A percentile compares a stretch with the other conserved stretches of the same genome.
Evolutionary conservation across 495 filamentous ascomycete species (phyloP).

Genomic region (Aspergillus panamensis): DNA sequence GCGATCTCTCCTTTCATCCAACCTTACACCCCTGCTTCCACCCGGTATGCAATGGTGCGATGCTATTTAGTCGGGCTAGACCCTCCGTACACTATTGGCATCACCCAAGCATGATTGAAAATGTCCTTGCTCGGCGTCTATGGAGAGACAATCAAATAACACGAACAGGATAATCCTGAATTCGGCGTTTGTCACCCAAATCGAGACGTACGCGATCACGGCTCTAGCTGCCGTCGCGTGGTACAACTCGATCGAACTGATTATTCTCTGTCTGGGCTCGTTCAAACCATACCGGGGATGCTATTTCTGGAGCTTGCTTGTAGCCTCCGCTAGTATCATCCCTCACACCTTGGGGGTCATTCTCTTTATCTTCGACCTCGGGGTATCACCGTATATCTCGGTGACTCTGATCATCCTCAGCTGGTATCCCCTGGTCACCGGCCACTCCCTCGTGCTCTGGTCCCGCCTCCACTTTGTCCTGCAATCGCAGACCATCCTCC

Average conservation of each 20-base stretch:
- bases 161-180: neutral
- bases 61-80: too few relatives aligned
- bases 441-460: slow-evolving; percentile 48
- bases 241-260: slow-evolving; percentile 48
- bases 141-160: neutral
- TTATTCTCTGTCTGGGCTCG: slow-evolving; percentile 44
- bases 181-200: neutral
- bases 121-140: neutral
- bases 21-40: too few relatives aligned
- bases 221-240: slow-evolving; percentile 42
- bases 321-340: slow-evolving; percentile 39
- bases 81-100: too few relatives aligned
- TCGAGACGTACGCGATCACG: slow-evolving; percentile 27
- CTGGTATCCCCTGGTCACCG: slow-evolving; percentile 49
- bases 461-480: slow-evolving; percentile 47
- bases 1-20: too few relatives aligned
- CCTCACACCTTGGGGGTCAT: slow-evolving; percentile 45
- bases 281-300: slow-evolving; percentile 45
- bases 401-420: slow-evolving; percentile 39
- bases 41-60: too few relatives aligned
- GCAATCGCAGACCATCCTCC: slow-evolving; percentile 32
- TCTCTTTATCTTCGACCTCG: slow-evolving; percentile 38
- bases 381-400: slow-evolving; percentile 33
- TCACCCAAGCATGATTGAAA: too few relatives aligned
- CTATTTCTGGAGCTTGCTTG: slow-evolving; percentile 52